Evolutionary conservation across 2,329 filamentous ascomycete species (phyloP).

Genomic region (Colletotrichum orbiculare): DNA sequence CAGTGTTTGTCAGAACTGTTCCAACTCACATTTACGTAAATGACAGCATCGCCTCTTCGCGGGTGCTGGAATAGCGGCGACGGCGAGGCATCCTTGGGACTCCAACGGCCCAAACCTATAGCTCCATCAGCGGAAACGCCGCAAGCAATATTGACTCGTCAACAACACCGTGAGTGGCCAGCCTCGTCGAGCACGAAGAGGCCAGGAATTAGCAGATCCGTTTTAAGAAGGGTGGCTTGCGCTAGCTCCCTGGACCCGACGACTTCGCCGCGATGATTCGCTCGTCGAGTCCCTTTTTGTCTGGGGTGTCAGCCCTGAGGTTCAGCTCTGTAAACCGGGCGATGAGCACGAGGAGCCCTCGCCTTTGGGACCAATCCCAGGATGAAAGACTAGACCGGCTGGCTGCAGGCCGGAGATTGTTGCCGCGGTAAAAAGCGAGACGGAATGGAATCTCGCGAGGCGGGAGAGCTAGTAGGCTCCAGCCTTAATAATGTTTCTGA

Average conservation of each 20-base stretch:
- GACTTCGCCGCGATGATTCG: not conserved
- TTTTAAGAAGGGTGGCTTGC: constrained; percentile 19
- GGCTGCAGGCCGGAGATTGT: constrained; percentile 6
- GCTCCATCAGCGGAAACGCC: not conserved
- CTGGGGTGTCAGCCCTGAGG: constrained; percentile 22
- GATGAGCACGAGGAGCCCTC: not conserved
- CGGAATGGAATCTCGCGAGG: not conserved
- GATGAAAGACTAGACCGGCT: not conserved
- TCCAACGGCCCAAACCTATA: not conserved
- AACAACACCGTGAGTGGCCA: constrained; percentile 15
- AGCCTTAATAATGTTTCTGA: not conserved
- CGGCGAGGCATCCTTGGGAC: no score
- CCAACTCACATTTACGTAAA: not conserved
- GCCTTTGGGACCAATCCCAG: not conserved
- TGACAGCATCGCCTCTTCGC: not conserved
- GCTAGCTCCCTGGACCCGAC: not conserved
- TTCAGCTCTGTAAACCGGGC: constrained; percentile 20
- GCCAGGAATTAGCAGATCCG: not conserved
- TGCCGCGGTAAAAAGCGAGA: not conserved
- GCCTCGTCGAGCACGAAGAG: constrained; percentile 1
- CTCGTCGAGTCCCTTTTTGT: constrained; percentile 7
- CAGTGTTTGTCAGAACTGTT: no score
- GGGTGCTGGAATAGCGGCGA: not conserved
- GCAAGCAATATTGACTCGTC: constrained; percentile 12
- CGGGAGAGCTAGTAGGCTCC: not conserved